Base-by-base conservation (phyloP, 2,329 filamentous ascomycete species). In the Ustilaginoidea virens region DNA sequence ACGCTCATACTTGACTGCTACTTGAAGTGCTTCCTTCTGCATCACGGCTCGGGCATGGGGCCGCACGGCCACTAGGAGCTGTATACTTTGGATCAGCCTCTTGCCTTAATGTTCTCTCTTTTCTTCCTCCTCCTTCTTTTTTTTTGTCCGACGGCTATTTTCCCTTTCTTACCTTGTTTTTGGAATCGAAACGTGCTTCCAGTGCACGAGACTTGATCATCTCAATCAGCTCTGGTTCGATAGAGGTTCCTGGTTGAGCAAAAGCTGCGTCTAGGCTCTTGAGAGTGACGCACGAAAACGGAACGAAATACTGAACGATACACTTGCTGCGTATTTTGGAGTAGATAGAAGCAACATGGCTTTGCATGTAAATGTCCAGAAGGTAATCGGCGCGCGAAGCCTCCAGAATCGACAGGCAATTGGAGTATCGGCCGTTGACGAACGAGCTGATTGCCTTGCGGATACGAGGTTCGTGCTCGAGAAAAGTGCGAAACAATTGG, bases 391-490 rank as follows among this genome's bases (percentile, higher is more conserved):
- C 59, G 28, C 74, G 74, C 51, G 90, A 87, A 5, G 73, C 68
- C 44, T 90, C 80, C 1, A 98, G 66, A 20, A 87, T 82, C 26
- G 74, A 67, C 25, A 98, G 62, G 50, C 87, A 96, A 24, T 70
- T 69, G 7, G 80, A 78, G 53, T 94, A 98, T 43, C 92, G 81
- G 35, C 82, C 83, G 40, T 80, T 83, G 42, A 87, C 82, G 56
- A 94, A 98, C 48, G 82, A 76, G 6, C 71, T 72, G 41, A 98
- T 80, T 9, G 90, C 87, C 33, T 86, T 86, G 38, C 90, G 80
- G 36, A 98, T 80, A 45, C 96, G 87, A 4, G 87, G 85, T 53
- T 96, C 90, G 1, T 92, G 66, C 50, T 96, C 90, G 10, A 98
- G 68, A 47, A 90, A 93, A 25, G 69, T 73, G 29, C 90, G 78